phyloP scores from a whole-genome alignment of 176 grass and related monocot species.

The Puccinellia tenuiflora region DNA sequence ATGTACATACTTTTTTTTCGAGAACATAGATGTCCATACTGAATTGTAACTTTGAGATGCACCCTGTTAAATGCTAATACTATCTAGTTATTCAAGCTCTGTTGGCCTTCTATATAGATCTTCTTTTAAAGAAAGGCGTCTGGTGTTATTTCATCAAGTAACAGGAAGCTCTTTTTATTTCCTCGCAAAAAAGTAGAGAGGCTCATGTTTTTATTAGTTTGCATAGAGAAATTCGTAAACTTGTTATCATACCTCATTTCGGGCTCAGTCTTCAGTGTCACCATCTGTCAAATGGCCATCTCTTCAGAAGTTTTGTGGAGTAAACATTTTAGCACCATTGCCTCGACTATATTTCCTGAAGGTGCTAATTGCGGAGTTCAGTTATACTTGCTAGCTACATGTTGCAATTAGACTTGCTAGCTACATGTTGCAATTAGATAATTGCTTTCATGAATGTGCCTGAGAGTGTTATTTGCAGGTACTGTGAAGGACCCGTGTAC shows the following conservation, averaged over 20 bases:
- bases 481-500: background rate
- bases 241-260: background rate
- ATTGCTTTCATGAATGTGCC: background rate
- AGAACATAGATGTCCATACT: background rate
- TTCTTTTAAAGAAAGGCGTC: background rate
- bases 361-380: slow-evolving; percentile 3
- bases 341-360: background rate
- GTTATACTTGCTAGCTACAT: background rate
- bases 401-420: background rate
- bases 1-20: background rate
- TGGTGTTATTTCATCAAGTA: background rate
- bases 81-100: slow-evolving; percentile 8
- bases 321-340: background rate
- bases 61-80: slow-evolving; percentile 1
- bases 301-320: slow-evolving; percentile 14
- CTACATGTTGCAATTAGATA: background rate
- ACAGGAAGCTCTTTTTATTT: background rate
- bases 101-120: background rate
- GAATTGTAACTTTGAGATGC: background rate
- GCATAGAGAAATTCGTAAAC: background rate
- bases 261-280: background rate
- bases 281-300: background rate
- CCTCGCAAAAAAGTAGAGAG: background rate
- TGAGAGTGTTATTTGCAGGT: slow-evolving; percentile 8
- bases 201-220: background rate